phyloP scores from a whole-genome alignment of 257 asterid species.

The Solanum peruvianum region DNA sequence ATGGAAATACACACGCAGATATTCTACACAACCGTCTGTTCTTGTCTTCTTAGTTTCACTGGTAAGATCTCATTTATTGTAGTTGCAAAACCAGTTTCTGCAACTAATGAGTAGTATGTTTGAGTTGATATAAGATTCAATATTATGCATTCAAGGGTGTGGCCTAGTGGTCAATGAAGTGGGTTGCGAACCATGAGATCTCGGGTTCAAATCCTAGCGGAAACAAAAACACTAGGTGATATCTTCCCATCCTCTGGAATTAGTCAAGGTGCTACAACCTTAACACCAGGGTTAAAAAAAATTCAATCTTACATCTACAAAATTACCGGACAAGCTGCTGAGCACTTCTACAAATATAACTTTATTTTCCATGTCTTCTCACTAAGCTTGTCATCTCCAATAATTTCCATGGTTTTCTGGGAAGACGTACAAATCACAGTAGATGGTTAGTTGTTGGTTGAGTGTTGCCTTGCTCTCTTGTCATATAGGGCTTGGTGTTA shows the following conservation, averaged over 20 bases:
- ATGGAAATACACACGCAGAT: constrained; percentile 98
- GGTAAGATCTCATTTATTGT: constrained; percentile 35
- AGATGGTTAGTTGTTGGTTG: neutral
- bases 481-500: neutral
- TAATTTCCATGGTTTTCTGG: neutral
- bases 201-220: neutral
- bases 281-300: neutral
- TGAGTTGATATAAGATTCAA: neutral
- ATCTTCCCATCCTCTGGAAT: neutral
- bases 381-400: neutral
- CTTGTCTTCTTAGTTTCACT: constrained; percentile 83
- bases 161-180: neutral
- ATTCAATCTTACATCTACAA: neutral
- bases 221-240: neutral
- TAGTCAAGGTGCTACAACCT: neutral
- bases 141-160: neutral
- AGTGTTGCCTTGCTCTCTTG: neutral
- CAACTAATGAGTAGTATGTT: neutral
- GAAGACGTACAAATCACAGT: neutral
- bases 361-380: neutral
- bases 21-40: constrained; percentile 89
- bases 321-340: neutral
- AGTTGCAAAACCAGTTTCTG: neutral
- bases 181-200: neutral
- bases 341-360: neutral